Evolutionary conservation across 257 asterid genomes (phyloP), one percentile per base, ranked within the genome.

Genomic region (Solanum dulcamara): DNA sequence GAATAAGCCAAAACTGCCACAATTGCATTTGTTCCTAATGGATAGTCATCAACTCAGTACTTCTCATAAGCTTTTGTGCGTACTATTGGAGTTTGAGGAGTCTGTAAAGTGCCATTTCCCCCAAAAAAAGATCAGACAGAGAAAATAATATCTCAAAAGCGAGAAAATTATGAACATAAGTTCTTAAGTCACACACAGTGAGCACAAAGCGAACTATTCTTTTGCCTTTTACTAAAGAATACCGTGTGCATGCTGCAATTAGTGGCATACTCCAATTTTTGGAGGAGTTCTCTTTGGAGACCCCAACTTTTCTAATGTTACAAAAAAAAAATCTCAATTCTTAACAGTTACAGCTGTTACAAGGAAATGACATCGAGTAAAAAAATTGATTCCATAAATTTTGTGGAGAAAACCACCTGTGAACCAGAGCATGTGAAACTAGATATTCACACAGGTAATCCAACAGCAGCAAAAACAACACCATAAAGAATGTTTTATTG

Each of bases 1-100:
- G 99, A 94, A 93, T 97, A 97, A 81, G 99, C 97, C 86, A 97
- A 88, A 88, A 97, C 99, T 35, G 99, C 99, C 75, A 97, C 99
- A 81, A 97, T 95, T 74, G 98, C 98, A 89, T 97, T 97, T 30
- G 98, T 97, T 87, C 98, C 99, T 50, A 97, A 89, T 7, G 98
- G 99, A 83, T 84, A 90, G 84, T 97, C 99, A 88, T 97, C 98
- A 79, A 97, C 90, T 85, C 90, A 89, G 91, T 92, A 94, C 82
- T 94, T 93, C 85, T 94, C 98, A 83, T 96, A 96, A 48, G 99
- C 86, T 89, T 89, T 89, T 32, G 99, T 97, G 81, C 99, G 98
- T 84, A 95, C 99, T 87, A 97, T 92, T 67, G 99, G 99, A 30
- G 98, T 97, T 85, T 97, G 99, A 0, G 99, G 99, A 57, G 98